Evolutionary conservation across 805 yeast genomes (phyloP), one percentile per base, ranked within the genome.

Genomic region (Komagataella ulmi): DNA sequence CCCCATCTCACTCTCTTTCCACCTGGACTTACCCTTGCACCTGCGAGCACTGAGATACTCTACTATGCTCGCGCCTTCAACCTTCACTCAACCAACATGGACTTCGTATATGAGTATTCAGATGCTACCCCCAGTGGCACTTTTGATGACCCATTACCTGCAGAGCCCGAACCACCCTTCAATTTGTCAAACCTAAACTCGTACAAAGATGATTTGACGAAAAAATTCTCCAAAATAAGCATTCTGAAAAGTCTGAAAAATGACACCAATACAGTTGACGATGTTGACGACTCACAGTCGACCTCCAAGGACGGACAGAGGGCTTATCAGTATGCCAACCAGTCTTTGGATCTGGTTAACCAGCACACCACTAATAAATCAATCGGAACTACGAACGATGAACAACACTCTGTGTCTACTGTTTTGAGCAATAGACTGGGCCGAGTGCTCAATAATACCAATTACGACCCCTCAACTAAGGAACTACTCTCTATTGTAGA

Each of bases 311-410:
- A 46, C n/a, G 36, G 24, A 6, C 45, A 12, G 43, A 44, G 62
- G 24, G 77, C 81, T 1, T 71, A 70, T 50, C 72, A 71, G 52
- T 79, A 79, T 56, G 84, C 83, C 0, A 56, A 66, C 48, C 54
- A 70, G 43, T 74, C 83, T 0, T 57, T 79, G 46, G 65, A 65
- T 18, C 58, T 77, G 54, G 59, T 71, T 19, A 24, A n/a, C 44
- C 48, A 18, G 21, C 45, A 50, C 45, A 6, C 46, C 49, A 48
- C 19, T 51, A 44, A 46, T 18, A 47, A 51, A 46, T 45, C 52
- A 4, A 24, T 55, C 2, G 47, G 54, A 7, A 47, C 49, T 2
- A 30, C 52, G 3, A 51, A 47, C 51, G 51, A 46, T 17, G 24
- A 21, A 12, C 51, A 45, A 30, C 52, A 49, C 40, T 57, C 47